These are phyloP conservation scores for Coriaria nepalensis DNA, from an alignment of 306 rosid genomes.

Conservation along the genomic window DNA sequence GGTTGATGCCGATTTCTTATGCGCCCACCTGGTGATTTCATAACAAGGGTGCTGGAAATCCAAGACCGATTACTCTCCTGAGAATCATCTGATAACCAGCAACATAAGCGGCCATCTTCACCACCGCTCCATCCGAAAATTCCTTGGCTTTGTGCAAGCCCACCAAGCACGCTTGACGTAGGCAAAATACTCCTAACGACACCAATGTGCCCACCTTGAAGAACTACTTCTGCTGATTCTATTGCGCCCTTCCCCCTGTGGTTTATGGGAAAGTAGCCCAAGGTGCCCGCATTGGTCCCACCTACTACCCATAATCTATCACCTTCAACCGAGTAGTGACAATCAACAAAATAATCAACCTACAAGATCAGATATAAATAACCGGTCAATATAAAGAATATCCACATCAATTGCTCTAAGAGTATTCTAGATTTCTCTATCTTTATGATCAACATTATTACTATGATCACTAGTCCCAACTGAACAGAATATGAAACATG, in stretches of 20 bases:
- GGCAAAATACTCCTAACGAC: conserved; percentile 62
- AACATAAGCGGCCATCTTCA: conserved; percentile 88
- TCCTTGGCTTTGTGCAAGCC: conserved; percentile 27
- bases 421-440: too few species aligned
- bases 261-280: conserved; percentile 76
- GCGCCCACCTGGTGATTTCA: conserved; percentile 34
- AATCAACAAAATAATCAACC: conserved; percentile 86
- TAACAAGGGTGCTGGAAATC: conserved; percentile 55
- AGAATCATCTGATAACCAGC: conserved; percentile 66
- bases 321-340: conserved; percentile 57
- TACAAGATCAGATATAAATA: conserved; percentile 19
- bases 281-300: conserved; percentile 54
- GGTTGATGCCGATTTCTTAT: conserved; percentile 61
- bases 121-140: conserved; percentile 95
- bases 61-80: conserved; percentile 41
- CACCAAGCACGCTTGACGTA: conserved; percentile 30
- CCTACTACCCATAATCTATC: conserved; percentile 71
- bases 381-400: neutral
- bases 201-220: conserved; percentile 68
- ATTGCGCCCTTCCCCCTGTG: conserved; percentile 24
- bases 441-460: neutral
- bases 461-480: too few species aligned
- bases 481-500: too few species aligned
- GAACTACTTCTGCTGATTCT: conserved; percentile 75
- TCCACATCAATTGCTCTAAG: too few species aligned